A percentile compares a stretch with the other conserved stretches of the same genome.
These are phyloP conservation scores for Cinchona pubescens DNA, from an alignment of 257 asterid species.

Conservation along the genomic window DNA sequence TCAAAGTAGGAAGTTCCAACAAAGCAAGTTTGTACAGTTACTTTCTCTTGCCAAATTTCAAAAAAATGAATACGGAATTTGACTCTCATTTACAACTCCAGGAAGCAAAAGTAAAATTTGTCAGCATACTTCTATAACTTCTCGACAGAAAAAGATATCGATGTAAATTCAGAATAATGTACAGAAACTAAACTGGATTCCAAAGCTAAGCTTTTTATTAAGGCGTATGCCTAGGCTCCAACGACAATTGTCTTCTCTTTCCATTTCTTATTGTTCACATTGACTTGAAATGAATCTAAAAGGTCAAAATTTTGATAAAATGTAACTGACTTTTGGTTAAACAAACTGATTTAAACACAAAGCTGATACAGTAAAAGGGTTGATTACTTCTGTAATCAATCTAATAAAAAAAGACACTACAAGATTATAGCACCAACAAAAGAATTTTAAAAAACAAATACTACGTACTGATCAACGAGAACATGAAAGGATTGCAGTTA, in stretches of 20 bases:
- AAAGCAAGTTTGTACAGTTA: not conserved
- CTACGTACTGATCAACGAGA: not conserved
- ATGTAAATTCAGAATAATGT: not conserved
- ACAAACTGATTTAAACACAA: not conserved
- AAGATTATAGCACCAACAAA: not conserved
- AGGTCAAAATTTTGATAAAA: not conserved
- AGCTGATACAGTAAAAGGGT: not conserved
- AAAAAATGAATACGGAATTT: not conserved
- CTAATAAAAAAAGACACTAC: not conserved
- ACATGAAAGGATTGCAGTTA: conserved; percentile 14
- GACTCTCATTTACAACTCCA: not conserved
- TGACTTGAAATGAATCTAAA: not conserved
- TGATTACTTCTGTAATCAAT: not conserved
- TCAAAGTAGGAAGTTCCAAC: not conserved
- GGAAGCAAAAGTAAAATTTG: not conserved
- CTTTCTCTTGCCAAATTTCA: not conserved
- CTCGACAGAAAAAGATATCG: not conserved
- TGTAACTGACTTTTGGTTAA: not conserved
- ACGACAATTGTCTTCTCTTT: not conserved
- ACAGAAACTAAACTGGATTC: not conserved
- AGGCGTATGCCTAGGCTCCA: not conserved
- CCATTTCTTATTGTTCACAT: not conserved
- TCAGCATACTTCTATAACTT: not conserved
- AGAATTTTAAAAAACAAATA: not conserved
- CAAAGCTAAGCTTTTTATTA: not conserved